Base-by-base conservation (phyloP, 2,329 filamentous ascomycete genomes). In the Aureobasidium sp. region DNA sequence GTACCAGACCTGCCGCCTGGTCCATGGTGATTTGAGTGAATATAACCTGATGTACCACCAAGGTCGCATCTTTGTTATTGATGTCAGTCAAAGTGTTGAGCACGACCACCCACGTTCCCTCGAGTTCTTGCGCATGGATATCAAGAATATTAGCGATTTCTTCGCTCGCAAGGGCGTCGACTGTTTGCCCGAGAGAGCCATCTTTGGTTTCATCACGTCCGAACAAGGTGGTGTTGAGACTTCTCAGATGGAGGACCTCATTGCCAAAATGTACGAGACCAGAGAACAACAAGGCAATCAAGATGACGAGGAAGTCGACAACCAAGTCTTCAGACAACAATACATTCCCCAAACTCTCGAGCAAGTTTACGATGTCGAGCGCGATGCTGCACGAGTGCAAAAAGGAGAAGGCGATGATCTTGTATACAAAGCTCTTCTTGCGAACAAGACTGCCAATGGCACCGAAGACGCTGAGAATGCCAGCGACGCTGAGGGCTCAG, bases 51-150 rank as follows among this genome's bases (percentile, higher is more conserved):
- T 99, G 22, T 99, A 95, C 78, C 83, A 97, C 78, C 82, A 91
- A 62, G 81, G 84, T 63, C 85, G 84, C 69, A 84, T 97, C 0
- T 96, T 90, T 80, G 88, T 99, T 70, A 99, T 99, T 74, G 94
- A 99, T 75, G 94, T 99, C 47, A 96, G 91, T 62, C 94, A 99
- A 78, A 94, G 89, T 71, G 94, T 99, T 22, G 95, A 97, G 78
- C 92, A 95, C 68, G 93, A 97, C 69, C 94, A 99, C 74, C 94
- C 94, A 0, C 84, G 90, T 63, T 93, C 90, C 2, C 81, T 96
- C 34, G 93, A 97, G 73, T 99, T 99, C 72, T 76, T 99, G 69
- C 87, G 94, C 37, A 97, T 97, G 92, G 94, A 99, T 72, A 91
- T 99, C 76, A 97, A 97, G 81, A 99, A 99, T 71, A 86, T 96